These are phyloP conservation scores for Curvularia eragrostidis DNA, from an alignment of 2,329 filamentous ascomycete genomes.

Conservation along the genomic window DNA sequence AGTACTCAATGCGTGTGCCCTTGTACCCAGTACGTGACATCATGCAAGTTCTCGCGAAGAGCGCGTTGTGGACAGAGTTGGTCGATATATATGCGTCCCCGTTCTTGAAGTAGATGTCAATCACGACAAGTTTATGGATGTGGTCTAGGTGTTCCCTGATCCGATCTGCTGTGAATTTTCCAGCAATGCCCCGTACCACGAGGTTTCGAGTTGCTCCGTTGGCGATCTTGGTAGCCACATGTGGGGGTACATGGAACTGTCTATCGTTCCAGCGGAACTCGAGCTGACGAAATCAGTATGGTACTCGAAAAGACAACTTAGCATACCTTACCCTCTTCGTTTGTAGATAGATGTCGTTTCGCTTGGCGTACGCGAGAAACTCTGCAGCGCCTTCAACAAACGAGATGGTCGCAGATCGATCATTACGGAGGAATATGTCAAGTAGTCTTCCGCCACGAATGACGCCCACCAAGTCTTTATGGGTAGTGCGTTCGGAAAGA, in stretches of 20 bases:
- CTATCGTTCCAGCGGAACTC: conserved; percentile 73
- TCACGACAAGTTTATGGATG: conserved; percentile 77
- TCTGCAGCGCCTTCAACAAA: conserved; percentile 68
- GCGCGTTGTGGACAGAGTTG: conserved; percentile 77
- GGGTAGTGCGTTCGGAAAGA: conserved; percentile 67
- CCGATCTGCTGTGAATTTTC: conserved; percentile 65
- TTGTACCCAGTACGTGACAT: conserved; percentile 72
- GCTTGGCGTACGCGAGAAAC: conserved; percentile 70
- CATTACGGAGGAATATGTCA: conserved; percentile 69
- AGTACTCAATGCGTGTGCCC: conserved; percentile 73
- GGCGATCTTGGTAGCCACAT: conserved; percentile 69
- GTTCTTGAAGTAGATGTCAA: conserved; percentile 66
- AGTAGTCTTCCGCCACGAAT: conserved; percentile 75
- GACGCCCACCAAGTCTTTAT: conserved; percentile 68
- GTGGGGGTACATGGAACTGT: conserved; percentile 69
- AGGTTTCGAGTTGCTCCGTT: conserved; percentile 76
- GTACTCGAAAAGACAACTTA: neutral
- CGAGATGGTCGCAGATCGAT: conserved; percentile 70
- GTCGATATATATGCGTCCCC: conserved; percentile 72
- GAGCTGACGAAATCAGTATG: conserved; percentile 57
- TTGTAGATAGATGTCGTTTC: conserved; percentile 71
- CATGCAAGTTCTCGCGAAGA: conserved; percentile 81
- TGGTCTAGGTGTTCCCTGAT: conserved; percentile 80
- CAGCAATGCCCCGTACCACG: conserved; percentile 65
- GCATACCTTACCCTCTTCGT: conserved; percentile 66